phyloP scores from a whole-genome alignment of 495 filamentous ascomycete species.

The Stereocaulon alpinum region DNA sequence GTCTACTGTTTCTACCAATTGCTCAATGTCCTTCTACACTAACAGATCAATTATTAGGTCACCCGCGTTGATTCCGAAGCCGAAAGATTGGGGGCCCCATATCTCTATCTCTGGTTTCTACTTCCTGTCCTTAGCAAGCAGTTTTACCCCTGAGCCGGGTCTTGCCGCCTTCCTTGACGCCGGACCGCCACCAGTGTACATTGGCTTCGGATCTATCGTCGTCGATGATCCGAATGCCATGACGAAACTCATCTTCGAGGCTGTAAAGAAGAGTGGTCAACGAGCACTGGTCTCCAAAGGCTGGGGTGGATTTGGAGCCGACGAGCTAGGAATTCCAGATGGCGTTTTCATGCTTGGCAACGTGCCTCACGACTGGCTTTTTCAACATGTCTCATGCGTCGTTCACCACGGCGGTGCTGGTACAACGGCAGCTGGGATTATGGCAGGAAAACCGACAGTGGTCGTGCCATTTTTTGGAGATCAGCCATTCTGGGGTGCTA shows the following conservation, averaged over 20 bases:
- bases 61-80: constrained; percentile 70
- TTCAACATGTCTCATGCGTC: constrained; percentile 61
- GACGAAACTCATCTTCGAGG: constrained; percentile 59
- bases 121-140: constrained; percentile 54
- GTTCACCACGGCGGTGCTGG: constrained; percentile 79
- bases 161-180: constrained; percentile 53
- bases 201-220: constrained; percentile 76
- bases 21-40: not conserved
- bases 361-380: constrained; percentile 76
- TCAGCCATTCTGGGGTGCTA: constrained; percentile 73
- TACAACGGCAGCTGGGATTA: constrained; percentile 67
- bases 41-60: constrained; percentile 34
- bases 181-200: constrained; percentile 64
- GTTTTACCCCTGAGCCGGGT: constrained; percentile 53
- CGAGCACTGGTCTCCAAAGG: constrained; percentile 71
- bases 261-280: constrained; percentile 51
- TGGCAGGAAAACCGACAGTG: constrained; percentile 57
- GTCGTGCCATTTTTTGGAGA: constrained; percentile 82
- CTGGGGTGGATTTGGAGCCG: constrained; percentile 65
- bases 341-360: constrained; percentile 70
- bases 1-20: not conserved
- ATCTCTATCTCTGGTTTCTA: constrained; percentile 66
- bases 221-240: constrained; percentile 61
- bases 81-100: constrained; percentile 62
- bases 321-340: constrained; percentile 48